phyloP scores from a whole-genome alignment of 1,139 yeast species.

The Kurtzmaniella natalensis region DNA sequence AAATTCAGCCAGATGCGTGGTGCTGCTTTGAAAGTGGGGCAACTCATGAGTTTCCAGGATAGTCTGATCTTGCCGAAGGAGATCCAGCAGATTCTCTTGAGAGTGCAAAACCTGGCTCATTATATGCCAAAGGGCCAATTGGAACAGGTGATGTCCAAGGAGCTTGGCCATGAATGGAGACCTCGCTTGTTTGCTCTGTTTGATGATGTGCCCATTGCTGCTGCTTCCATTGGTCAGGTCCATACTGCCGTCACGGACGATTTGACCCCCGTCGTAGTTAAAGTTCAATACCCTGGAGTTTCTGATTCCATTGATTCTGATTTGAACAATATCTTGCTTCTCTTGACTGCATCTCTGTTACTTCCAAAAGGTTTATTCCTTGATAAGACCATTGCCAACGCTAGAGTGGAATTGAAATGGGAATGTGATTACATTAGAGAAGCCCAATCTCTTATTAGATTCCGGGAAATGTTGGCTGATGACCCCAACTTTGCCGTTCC shows the following conservation, averaged over 20 bases:
- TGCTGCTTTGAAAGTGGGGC: constrained; percentile 95
- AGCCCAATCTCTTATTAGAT: constrained; percentile 72
- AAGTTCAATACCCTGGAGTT: constrained; percentile 98
- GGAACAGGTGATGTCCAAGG: constrained; percentile 66
- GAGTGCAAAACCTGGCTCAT: constrained; percentile 92
- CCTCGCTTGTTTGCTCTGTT: constrained; percentile 60
- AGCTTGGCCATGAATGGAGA: constrained; percentile 81
- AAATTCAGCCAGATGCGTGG: constrained; percentile 95
- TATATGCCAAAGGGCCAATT: constrained; percentile 95
- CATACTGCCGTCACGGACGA: constrained; percentile 73
- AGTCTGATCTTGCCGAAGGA: constrained; percentile 79
- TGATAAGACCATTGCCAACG: constrained; percentile 89
- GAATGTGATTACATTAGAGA: constrained; percentile 95
- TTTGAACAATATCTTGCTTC: constrained; percentile 73
- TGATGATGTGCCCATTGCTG: constrained; percentile 90
- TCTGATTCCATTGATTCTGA: constrained; percentile 91
- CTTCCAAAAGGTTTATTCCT: constrained; percentile 90
- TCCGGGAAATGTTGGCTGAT: constrained; percentile 54
- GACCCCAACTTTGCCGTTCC: constrained; percentile 81
- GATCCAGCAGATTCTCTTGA: constrained; percentile 69
- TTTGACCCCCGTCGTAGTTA: constrained; percentile 81
- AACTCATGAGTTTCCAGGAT: constrained; percentile 92
- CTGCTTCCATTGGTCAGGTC: constrained; percentile 97
- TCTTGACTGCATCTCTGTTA: constrained; percentile 80
- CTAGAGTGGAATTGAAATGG: constrained; percentile 91